These are phyloP conservation scores for Delonix regia DNA, from an alignment of 306 rosid species.

Conservation along the genomic window DNA sequence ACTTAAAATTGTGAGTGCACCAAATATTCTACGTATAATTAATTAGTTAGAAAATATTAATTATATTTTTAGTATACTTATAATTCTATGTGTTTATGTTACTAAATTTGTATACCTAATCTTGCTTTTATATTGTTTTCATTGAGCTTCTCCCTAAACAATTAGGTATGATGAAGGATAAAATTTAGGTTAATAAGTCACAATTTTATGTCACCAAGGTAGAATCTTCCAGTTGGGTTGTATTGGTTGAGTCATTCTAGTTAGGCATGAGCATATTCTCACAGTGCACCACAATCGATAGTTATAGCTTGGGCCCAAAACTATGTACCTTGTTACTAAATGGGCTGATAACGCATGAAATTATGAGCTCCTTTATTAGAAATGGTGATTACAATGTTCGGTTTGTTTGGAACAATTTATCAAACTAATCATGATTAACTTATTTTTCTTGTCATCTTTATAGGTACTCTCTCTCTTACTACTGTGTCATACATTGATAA, in stretches of 20 bases:
- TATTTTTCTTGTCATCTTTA: background rate
- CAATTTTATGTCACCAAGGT: no score
- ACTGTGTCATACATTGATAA: background rate
- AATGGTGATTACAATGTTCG: background rate
- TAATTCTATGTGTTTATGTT: no score
- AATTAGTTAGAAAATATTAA: no score
- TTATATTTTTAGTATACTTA: no score
- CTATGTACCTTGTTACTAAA: background rate
- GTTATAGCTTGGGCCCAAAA: background rate
- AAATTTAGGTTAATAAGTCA: no score
- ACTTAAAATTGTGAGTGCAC: no score
- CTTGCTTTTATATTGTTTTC: no score
- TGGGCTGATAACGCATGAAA: background rate
- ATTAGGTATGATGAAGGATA: no score
- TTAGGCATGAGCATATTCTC: background rate
- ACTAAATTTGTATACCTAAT: no score
- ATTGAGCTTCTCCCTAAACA: no score
- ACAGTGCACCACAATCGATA: background rate
- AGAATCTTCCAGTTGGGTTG: no score
- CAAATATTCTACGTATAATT: no score
- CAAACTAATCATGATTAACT: background rate
- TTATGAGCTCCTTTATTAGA: background rate
- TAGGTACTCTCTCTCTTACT: background rate
- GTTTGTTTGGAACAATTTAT: background rate
- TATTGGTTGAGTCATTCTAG: background rate